Evolutionary conservation across 805 yeast species (phyloP).

Genomic region (Cyberlindnera mycetangii): DNA sequence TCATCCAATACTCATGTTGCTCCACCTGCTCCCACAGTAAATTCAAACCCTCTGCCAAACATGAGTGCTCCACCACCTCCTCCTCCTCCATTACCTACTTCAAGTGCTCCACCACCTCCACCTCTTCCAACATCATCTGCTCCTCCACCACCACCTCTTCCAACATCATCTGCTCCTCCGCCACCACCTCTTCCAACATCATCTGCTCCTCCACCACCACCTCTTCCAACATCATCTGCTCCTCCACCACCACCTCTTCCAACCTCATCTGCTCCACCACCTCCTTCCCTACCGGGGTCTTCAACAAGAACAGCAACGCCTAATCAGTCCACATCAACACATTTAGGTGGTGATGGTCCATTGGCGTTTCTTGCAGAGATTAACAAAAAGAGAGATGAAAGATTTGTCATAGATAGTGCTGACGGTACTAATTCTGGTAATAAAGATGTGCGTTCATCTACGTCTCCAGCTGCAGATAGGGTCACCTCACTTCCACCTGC

Average conservation of each 20-base stretch:
- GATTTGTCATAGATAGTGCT: constrained; percentile 38
- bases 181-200: not conserved
- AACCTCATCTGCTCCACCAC: not conserved
- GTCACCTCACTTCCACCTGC: constrained; percentile 17
- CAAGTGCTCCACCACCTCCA: constrained; percentile 19
- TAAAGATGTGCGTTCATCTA: constrained; percentile 7
- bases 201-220: constrained; percentile 3
- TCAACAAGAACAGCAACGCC: too few species aligned
- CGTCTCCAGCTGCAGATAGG: constrained; percentile 28
- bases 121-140: constrained; percentile 18
- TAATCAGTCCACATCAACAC: too few species aligned
- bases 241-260: constrained; percentile 2
- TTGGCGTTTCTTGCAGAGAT: constrained; percentile 49
- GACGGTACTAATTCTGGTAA: constrained; percentile 14
- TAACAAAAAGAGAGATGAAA: constrained; percentile 44
- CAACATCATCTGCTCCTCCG: constrained; percentile 4
- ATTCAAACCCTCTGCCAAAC: constrained; percentile 4
- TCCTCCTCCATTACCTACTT: constrained; percentile 4
- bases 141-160: not conserved
- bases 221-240: too few species aligned
- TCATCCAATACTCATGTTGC: constrained; percentile 15
- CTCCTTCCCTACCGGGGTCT: too few species aligned
- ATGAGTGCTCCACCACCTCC: constrained; percentile 12
- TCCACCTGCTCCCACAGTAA: constrained; percentile 16
- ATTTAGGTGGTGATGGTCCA: constrained; percentile 31